Percentiles rank a stretch among this genome's conserved stretches.
Conservation (phyloP, 1,284 basidiomycete species). For the Golubevia pallescens region DNA sequence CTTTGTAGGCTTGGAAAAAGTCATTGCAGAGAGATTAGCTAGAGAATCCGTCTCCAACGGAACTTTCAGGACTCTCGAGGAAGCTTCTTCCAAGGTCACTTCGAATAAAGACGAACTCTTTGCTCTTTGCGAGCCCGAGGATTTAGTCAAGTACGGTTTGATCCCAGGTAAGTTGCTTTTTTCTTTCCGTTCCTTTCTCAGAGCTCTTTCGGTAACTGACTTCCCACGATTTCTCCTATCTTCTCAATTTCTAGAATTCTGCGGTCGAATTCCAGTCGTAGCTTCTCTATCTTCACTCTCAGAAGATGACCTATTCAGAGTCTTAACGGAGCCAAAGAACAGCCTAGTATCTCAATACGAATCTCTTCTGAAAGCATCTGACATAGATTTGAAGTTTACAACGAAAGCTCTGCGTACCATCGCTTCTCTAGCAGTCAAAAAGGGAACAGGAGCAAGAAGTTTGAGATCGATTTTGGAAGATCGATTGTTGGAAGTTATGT, state of each 20-base stretch:
- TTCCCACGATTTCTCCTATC: too few species aligned
- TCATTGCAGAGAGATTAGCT: slow-evolving; percentile 65
- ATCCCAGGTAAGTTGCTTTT: slow-evolving; percentile 73
- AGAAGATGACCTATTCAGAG: slow-evolving; percentile 79
- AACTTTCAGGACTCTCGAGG: too few species aligned
- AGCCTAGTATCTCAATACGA: slow-evolving; percentile 88
- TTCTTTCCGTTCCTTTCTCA: slow-evolving; percentile 34
- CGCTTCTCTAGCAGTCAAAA: slow-evolving; percentile 76
- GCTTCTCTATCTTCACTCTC: slow-evolving; percentile 79
- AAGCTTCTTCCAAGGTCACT: too few species aligned
- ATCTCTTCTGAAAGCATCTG: slow-evolving; percentile 71
- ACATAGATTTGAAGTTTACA: slow-evolving; percentile 62
- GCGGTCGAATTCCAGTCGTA: slow-evolving; percentile 85
- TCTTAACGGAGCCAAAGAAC: slow-evolving; percentile 88
- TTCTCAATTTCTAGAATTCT: slow-evolving; percentile 67
- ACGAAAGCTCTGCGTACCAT: slow-evolving; percentile 69
- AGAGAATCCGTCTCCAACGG: too few species aligned
- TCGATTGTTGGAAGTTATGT: slow-evolving; percentile 46
- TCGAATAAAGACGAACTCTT: too few species aligned
- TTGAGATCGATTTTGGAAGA: slow-evolving; percentile 87
- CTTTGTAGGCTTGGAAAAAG: slow-evolving; percentile 85
- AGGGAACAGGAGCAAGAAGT: slow-evolving; percentile 87
- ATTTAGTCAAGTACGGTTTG: slow-evolving; percentile 85
- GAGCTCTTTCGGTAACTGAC: too few species aligned
- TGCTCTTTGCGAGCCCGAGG: too few species aligned